Base-by-base conservation (phyloP, 495 filamentous ascomycete genomes). In the Neurospora sublineolata region DNA sequence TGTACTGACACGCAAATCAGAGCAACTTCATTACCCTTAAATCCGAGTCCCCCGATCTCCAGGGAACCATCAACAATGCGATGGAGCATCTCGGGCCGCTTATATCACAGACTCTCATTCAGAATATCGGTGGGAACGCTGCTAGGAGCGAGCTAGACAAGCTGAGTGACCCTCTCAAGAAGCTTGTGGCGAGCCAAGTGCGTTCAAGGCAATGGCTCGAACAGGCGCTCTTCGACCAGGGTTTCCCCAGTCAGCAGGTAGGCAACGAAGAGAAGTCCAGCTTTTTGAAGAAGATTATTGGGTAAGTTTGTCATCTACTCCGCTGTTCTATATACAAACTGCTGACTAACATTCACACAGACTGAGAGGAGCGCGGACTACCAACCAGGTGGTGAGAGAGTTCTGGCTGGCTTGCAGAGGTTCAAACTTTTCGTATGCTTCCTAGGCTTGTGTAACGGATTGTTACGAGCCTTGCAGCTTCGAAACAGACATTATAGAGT, bases 161-260 rank as follows among this genome's bases (percentile, higher is more conserved):
- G 73, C 83, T 97, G 7, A 87, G 85, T 71, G 92, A 94, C 64
- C 92, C 92, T 37, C 84, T 97, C 20, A 91, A 92, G 80, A 91
- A 89, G 74, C 81, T 95, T 3, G 83, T 97, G 3, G 86, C 87
- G 70, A 84, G 87, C 39, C 88, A 93, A 23, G 83, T 86, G n/a
- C 78, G 79, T 20, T 84, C 89, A 5, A 87, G 86, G 77, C 75
- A 71, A 6, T 93, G 91, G 91, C 79, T 93, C 10, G 81, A 87
- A 40, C 77, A 77, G 9, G 90, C 89, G 18, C 74, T 93, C 37
- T 72, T 82, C 37, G 80, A 80, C 70, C 78, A 83, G 7, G 80
- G 77, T 1, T 89, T 92, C 72, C 88, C 90, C 0, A 82, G 84
- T 9, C 87, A 87, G 73, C 72, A 73, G 37, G 87, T 97, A 0